Conservation (phyloP, 2,329 filamentous ascomycete genomes). For the Ophiosphaerella herpotricha region DNA sequence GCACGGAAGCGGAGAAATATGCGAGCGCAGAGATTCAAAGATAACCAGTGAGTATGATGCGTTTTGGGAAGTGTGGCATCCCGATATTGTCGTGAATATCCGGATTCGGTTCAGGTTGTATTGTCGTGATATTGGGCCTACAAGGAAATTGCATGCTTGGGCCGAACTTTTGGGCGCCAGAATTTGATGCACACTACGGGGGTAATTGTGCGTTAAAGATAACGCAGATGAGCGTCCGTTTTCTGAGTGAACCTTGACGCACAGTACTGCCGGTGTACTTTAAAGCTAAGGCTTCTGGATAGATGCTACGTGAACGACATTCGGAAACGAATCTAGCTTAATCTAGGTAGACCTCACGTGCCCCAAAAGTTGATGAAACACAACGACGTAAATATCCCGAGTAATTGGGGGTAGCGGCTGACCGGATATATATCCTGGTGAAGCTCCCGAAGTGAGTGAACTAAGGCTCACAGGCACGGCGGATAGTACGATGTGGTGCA, state of each 20-base stretch:
- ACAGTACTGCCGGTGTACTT: too few species aligned
- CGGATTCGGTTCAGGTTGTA: slow-evolving; percentile 9
- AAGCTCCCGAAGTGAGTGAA: slow-evolving; percentile 7
- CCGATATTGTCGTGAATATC: slow-evolving; percentile 16
- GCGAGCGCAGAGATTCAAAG: slow-evolving; percentile 9
- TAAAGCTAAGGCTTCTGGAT: neutral
- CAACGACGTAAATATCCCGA: slow-evolving; percentile 9
- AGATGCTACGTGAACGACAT: slow-evolving; percentile 7
- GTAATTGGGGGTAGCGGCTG: slow-evolving; percentile 12
- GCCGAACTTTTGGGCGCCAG: neutral
- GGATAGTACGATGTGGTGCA: slow-evolving; percentile 10
- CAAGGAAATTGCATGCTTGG: slow-evolving; percentile 16
- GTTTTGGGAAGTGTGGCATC: slow-evolving; percentile 8
- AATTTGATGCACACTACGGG: slow-evolving; percentile 3
- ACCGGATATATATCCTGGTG: slow-evolving; percentile 10
- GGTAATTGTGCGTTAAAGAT: slow-evolving; percentile 4
- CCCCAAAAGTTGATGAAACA: slow-evolving; percentile 10
- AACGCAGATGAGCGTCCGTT: neutral
- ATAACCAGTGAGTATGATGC: neutral
- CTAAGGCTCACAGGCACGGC: neutral
- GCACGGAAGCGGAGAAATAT: slow-evolving; percentile 9
- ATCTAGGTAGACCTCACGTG: slow-evolving; percentile 17
- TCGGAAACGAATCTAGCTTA: slow-evolving; percentile 11
- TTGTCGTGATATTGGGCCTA: slow-evolving; percentile 3
- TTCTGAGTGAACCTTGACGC: neutral